Conservation (phyloP, 257 asterid species). For the Nicotiana sylvestris region DNA sequence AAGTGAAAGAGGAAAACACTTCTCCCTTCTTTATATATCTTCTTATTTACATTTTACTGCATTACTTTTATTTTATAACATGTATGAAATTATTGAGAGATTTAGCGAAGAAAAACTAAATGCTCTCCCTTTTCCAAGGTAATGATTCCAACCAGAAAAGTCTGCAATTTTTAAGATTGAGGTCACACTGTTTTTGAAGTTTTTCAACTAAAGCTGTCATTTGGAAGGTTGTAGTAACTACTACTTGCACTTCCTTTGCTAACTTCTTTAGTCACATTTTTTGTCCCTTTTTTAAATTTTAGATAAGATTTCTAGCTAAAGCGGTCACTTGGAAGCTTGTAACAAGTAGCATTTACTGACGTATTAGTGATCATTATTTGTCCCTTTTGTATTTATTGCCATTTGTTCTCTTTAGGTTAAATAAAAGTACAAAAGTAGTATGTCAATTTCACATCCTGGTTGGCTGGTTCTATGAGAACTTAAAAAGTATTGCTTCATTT, state of each 20-base stretch:
- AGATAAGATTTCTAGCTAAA: background rate
- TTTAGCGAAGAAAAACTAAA: background rate
- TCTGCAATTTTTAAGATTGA: background rate
- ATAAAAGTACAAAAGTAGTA: background rate
- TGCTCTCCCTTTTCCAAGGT: background rate
- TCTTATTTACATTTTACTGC: too few species aligned
- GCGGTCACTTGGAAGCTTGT: background rate
- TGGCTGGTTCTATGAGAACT: background rate
- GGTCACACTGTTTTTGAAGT: background rate
- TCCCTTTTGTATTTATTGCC: background rate
- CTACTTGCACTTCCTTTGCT: background rate
- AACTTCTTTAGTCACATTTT: background rate
- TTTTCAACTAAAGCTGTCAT: background rate
- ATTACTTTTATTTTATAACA: too few species aligned
- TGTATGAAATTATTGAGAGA: background rate
- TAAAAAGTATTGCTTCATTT: background rate
- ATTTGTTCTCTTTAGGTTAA: background rate
- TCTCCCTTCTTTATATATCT: too few species aligned
- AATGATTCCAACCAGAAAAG: background rate
- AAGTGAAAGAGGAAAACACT: too few species aligned
- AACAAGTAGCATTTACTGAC: background rate
- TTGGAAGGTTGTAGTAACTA: background rate
- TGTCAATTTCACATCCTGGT: background rate
- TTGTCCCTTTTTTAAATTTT: background rate
- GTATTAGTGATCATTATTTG: background rate